phyloP scores from a whole-genome alignment of 2,329 filamentous ascomycete genomes.

The Trichoderma koningiopsis region DNA sequence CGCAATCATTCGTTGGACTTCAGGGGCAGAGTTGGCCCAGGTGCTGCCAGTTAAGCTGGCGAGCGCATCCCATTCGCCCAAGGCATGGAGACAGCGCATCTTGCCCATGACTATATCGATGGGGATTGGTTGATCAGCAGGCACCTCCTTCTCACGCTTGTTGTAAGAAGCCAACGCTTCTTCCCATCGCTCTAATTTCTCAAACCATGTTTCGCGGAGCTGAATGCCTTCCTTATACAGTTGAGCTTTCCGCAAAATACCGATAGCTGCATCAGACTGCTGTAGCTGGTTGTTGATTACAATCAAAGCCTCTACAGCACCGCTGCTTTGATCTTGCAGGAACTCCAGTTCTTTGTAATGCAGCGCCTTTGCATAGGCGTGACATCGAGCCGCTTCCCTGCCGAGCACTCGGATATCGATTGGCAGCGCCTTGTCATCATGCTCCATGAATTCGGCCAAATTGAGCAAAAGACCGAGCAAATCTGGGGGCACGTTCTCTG shows the following conservation, averaged over 20 bases:
- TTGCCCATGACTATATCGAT: slow-evolving; percentile 99
- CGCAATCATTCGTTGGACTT: slow-evolving; percentile 88
- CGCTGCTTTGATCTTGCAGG: slow-evolving; percentile 93
- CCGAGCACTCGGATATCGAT: slow-evolving; percentile 96
- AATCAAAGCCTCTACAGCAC: slow-evolving; percentile 94
- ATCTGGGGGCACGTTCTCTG: slow-evolving; percentile 93
- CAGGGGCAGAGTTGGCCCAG: slow-evolving; percentile 85
- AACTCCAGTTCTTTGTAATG: slow-evolving; percentile 99
- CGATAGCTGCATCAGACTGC: slow-evolving; percentile 97
- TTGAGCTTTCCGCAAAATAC: slow-evolving; percentile 94
- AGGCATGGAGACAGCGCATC: slow-evolving; percentile 95
- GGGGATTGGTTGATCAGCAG: slow-evolving; percentile 58
- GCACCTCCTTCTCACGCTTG: slow-evolving; percentile 74
- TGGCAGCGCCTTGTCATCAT: slow-evolving; percentile 95
- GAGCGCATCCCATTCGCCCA: slow-evolving; percentile 96
- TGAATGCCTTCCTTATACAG: slow-evolving; percentile 91
- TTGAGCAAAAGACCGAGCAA: slow-evolving; percentile 93
- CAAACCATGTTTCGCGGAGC: slow-evolving; percentile 97
- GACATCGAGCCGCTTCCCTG: slow-evolving; percentile 92
- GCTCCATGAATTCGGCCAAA: slow-evolving; percentile 98
- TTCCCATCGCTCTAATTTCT: slow-evolving; percentile 97
- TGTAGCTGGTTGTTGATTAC: slow-evolving; percentile 99
- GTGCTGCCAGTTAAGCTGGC: slow-evolving; percentile 88
- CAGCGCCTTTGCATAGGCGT: slow-evolving; percentile 95
- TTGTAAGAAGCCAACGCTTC: slow-evolving; percentile 93